A percentile compares a stretch with the other conserved stretches of the same genome.
These are phyloP conservation scores for Akanthomyces dipterigenus DNA, from an alignment of 2,329 filamentous ascomycete species.

Conservation along the genomic window DNA sequence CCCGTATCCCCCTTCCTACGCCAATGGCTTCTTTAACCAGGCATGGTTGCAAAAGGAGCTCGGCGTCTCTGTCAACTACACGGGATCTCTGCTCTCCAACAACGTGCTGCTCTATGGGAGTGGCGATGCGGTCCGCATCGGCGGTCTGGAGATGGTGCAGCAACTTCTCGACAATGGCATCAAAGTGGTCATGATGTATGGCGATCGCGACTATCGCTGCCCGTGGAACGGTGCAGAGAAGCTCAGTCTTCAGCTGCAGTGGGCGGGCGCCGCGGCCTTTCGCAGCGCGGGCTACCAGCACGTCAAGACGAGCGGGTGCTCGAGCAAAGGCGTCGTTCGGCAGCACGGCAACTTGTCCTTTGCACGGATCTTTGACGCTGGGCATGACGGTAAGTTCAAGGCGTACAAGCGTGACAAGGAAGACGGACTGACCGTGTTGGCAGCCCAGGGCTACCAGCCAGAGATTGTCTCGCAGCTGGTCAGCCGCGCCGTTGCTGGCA, in stretches of 20 bases:
- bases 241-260: conserved; percentile 53
- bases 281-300: conserved; percentile 60
- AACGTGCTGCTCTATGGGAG: neutral
- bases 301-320: conserved; percentile 57
- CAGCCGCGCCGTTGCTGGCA: conserved; percentile 46
- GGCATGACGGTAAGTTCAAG: conserved; percentile 44
- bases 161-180: conserved; percentile 52
- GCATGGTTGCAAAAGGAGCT: conserved; percentile 49
- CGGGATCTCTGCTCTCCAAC: conserved; percentile 29
- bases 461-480: conserved; percentile 48
- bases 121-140: neutral
- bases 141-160: conserved; percentile 37
- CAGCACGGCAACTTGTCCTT: conserved; percentile 68
- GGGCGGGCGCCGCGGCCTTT: conserved; percentile 43
- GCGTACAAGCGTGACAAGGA: neutral
- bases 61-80: conserved; percentile 53
- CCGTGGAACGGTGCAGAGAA: conserved; percentile 64
- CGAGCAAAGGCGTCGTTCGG: conserved; percentile 63
- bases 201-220: conserved; percentile 52
- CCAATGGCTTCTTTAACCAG: conserved; percentile 57
- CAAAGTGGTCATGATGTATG: conserved; percentile 63
- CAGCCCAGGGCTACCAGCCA: conserved; percentile 42
- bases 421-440: neutral
- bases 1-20: conserved; percentile 54
- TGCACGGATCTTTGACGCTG: conserved; percentile 55